Conservation (phyloP, 305 asterid genomes). For the Fraxinus velutina region DNA sequence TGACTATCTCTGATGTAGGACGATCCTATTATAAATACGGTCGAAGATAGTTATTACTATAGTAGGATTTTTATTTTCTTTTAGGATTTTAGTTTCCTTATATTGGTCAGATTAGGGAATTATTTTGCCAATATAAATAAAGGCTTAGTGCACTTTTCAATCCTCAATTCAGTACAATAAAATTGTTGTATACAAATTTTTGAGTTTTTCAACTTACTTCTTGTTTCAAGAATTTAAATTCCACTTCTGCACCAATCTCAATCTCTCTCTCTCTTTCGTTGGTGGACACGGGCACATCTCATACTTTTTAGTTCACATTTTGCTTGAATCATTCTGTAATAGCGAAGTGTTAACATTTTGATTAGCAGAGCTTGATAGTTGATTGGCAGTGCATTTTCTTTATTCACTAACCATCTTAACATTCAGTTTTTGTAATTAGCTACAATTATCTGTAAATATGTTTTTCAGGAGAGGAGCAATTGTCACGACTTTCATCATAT, state of each 20-base stretch:
- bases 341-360: background rate
- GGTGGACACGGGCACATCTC: background rate
- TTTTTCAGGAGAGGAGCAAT: constrained; percentile 54
- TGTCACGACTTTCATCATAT: constrained; percentile 50
- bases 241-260: background rate
- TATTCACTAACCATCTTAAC: background rate
- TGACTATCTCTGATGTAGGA: background rate
- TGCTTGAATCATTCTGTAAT: background rate
- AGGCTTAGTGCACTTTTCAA: background rate
- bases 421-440: background rate
- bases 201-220: background rate
- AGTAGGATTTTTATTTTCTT: background rate
- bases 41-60: background rate
- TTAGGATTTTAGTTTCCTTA: background rate
- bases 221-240: background rate
- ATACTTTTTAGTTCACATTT: background rate
- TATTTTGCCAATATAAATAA: background rate
- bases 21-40: background rate
- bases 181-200: background rate
- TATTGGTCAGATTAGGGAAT: background rate
- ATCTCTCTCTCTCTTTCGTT: background rate
- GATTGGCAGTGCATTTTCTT: background rate
- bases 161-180: background rate
- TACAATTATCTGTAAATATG: background rate
- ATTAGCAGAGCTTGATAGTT: background rate